Base-by-base conservation (phyloP, 2,329 filamentous ascomycete species). In the Fusarium nematophilum region DNA sequence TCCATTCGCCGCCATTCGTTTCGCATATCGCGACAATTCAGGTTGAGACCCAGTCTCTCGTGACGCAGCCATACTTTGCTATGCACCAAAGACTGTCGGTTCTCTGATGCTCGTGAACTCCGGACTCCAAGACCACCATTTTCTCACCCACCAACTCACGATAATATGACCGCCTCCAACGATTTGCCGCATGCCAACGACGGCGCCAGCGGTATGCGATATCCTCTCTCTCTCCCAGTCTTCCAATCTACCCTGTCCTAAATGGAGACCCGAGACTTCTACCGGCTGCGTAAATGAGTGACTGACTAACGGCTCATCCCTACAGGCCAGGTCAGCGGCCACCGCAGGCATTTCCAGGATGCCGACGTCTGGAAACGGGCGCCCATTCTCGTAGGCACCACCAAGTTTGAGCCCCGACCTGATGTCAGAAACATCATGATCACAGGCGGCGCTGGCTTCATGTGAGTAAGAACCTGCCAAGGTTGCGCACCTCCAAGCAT, bases 401-500 rank as follows among this genome's bases (percentile, higher is more conserved):
- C 89, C 57, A 86, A 85, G 62, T 93, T 90, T 65, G 85, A 88
- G 69, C 86, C 90, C 36, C 79, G 88, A 5, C 78, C 82, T 18
- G 86, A 90, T 74, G 86, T 91, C 49, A 89, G 86, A 75, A 93
- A 92, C 70, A 93, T 94, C 67, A 88, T 94, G 83, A 84, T 95
- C 61, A 94, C 91, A 15, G 91, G 91, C 43, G 91, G 91, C 48
- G 91, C 90, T 59, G 91, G 91, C 66, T 95, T 95, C 80, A 93
- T 94, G 90, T 92, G 80, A 75, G 88, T 76, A 53, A 21, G 31
- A 36, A 50, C 37, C 31, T 29, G 46, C 46, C 25, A 57, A 49
- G 59, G 5, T n/a, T 17, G 13, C 31, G 33, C 15, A 31, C 31
- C 27, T 5, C 27, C 38, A 17, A n/a, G 31, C 40, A 6, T 11